A percentile compares a stretch with the other conserved stretches of the same genome.
phyloP scores from a whole-genome alignment of 768 basidiomycete species.

The Boletus bicolor region DNA sequence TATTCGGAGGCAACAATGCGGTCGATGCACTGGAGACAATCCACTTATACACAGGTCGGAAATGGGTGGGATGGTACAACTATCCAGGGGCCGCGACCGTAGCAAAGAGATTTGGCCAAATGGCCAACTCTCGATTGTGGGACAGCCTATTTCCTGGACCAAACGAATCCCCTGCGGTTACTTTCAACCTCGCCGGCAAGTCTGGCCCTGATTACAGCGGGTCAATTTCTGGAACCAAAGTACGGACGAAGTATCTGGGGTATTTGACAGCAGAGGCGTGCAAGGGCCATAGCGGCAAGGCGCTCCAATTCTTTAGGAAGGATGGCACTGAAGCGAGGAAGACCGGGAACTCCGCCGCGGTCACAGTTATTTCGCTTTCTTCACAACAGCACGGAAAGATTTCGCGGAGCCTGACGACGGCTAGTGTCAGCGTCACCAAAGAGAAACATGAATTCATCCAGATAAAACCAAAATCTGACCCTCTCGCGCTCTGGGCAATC shows the following conservation, averaged over 20 bases:
- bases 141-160: constrained; percentile 33
- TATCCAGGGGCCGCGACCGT: constrained; percentile 32
- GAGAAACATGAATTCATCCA: constrained; percentile 2
- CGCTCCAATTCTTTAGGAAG: constrained; percentile 1
- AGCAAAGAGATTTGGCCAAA: constrained; percentile 32
- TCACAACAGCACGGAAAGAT: not conserved
- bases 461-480: constrained; percentile 7
- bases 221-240: constrained; percentile 60
- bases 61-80: constrained; percentile 37
- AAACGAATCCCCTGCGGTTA: constrained; percentile 23
- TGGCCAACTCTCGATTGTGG: constrained; percentile 28
- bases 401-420: not conserved
- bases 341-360: constrained; percentile 13
- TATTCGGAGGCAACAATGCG: constrained; percentile 34
- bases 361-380: constrained; percentile 18
- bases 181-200: constrained; percentile 28
- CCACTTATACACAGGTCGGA: constrained; percentile 30
- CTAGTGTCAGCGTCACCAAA: not conserved
- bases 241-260: constrained; percentile 53
- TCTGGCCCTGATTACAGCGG: constrained; percentile 67
- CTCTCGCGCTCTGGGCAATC: constrained; percentile 15
- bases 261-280: constrained; percentile 39
- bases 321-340: constrained; percentile 5
- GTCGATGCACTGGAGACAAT: constrained; percentile 32
- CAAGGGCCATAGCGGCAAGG: not conserved